Evolutionary conservation across 1,284 basidiomycete species (phyloP).

Genomic region (Malassezia japonica): DNA sequence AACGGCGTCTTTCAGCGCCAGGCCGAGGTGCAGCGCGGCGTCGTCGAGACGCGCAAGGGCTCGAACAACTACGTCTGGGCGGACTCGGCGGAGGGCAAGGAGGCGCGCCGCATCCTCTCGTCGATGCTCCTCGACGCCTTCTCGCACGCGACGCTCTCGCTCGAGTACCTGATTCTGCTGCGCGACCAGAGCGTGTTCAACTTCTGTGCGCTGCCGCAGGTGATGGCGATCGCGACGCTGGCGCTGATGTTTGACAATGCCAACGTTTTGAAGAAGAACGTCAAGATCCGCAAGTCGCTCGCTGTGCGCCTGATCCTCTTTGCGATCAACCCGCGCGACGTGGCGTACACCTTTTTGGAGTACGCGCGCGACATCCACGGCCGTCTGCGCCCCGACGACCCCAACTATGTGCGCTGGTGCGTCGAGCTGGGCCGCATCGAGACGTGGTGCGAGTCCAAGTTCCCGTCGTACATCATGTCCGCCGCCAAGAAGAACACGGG

Average conservation of each 20-base stretch:
- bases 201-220: constrained; percentile 88
- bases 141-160: constrained; percentile 68
- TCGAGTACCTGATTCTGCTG: constrained; percentile 81
- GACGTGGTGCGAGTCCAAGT: constrained; percentile 42
- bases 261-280: constrained; percentile 74
- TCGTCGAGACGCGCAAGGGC: constrained; percentile 29
- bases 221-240: constrained; percentile 93
- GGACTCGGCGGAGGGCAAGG: constrained; percentile 27
- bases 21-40: constrained; percentile 34
- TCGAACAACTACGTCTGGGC: constrained; percentile 21
- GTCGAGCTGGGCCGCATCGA: constrained; percentile 42
- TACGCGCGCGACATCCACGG: constrained; percentile 74
- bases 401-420: constrained; percentile 57
- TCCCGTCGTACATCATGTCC: constrained; percentile 33
- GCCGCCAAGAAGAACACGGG: constrained; percentile 10
- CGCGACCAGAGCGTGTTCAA: constrained; percentile 89
- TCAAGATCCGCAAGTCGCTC: constrained; percentile 89
- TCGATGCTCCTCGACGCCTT: constrained; percentile 85
- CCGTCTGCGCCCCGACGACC: constrained; percentile 69
- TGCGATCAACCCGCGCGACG: constrained; percentile 82
- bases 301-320: constrained; percentile 76
- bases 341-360: constrained; percentile 75
- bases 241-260: constrained; percentile 87
- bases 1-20: constrained; percentile 29
- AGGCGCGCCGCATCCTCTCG: constrained; percentile 51